Evolutionary conservation across 1,139 yeast species (phyloP), one percentile per base, ranked within the genome.

Genomic region (Blastobotrys ciferrii): DNA sequence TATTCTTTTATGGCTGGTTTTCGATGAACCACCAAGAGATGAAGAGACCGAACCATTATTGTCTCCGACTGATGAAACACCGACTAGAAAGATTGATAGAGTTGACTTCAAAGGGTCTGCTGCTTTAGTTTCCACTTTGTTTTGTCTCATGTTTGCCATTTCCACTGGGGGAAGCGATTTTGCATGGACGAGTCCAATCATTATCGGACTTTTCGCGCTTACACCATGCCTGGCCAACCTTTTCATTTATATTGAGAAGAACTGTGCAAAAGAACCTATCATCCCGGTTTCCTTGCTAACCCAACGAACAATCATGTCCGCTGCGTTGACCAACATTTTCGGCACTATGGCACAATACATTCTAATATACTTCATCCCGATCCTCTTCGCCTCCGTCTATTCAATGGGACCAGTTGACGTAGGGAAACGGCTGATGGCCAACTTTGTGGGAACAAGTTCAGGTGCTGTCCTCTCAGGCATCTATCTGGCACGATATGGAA

Each of bases 91-190:
- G 42, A n/a, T 39, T 17, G 20, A 25, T 6, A 57, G 85, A 46
- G 79, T 88, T 35, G 97, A 89, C 63, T 80, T 87, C 68, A 65
- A 71, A 43, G 97, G 97, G 2, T 79, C 91, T 1, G 63, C 76
- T 25, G 68, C 80, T 20, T 70, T 86, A 61, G 83, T 86, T 41
- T 53, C 71, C 12, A 69, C 84, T 6, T 71, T 87, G 56, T 57
- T 74, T 18, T 60, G 74, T 32, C 67, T 75, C 54, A 74, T 87
- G 68, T 67, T 82, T 18, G 87, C 87, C 11, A 80, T 88, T 13
- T 79, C 88, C 0, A 69, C 84, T 48, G 88, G 85, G 2, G 89
- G 91, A 9, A 73, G 75, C 51, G 77, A 75, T 32, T 63, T 82
- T 55, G 40, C 25, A 48, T 71, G 64, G 72, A 43, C 47, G 2